A percentile compares a stretch with the other conserved stretches of the same genome.
Evolutionary conservation across 2,329 filamentous ascomycete genomes (phyloP).

Genomic region (Neocucurbitaria cava): DNA sequence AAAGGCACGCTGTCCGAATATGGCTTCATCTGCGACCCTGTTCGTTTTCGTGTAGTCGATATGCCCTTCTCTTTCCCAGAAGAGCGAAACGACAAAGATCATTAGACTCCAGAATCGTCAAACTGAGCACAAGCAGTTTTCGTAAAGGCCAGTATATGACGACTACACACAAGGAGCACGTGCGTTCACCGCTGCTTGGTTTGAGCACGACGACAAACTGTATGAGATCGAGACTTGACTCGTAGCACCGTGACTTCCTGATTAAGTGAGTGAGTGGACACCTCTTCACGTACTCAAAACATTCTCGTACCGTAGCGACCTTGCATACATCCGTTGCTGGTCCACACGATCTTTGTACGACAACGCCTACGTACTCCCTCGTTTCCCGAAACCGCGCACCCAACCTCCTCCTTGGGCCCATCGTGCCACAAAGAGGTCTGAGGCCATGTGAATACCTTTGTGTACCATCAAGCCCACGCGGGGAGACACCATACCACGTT

Average conservation of each 20-base stretch:
- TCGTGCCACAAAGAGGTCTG: constrained; percentile 14
- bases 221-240: constrained; percentile 4
- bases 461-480: constrained; percentile 23
- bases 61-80: background rate
- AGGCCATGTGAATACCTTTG: constrained; percentile 30
- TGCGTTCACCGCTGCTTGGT: constrained; percentile 18
- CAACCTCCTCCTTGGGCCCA: constrained; percentile 8
- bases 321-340: constrained; percentile 17
- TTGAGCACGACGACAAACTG: constrained; percentile 6
- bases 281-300: constrained; percentile 2
- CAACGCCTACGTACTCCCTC: constrained; percentile 2
- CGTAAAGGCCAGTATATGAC: constrained; percentile 13
- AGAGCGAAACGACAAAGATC: background rate
- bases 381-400: constrained; percentile 6
- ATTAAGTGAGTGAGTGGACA: constrained; percentile 8
- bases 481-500: constrained; percentile 31
- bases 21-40: background rate
- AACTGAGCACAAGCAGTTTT: background rate
- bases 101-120: background rate
- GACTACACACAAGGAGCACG: constrained; percentile 16
- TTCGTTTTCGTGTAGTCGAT: background rate
- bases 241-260: constrained; percentile 14
- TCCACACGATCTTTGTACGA: constrained; percentile 30
- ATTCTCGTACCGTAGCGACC: constrained; percentile 30
- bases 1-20: background rate